These are phyloP conservation scores for Ambrosia artemisiifolia DNA, from an alignment of 129 eudicot species.

Conservation along the genomic window DNA sequence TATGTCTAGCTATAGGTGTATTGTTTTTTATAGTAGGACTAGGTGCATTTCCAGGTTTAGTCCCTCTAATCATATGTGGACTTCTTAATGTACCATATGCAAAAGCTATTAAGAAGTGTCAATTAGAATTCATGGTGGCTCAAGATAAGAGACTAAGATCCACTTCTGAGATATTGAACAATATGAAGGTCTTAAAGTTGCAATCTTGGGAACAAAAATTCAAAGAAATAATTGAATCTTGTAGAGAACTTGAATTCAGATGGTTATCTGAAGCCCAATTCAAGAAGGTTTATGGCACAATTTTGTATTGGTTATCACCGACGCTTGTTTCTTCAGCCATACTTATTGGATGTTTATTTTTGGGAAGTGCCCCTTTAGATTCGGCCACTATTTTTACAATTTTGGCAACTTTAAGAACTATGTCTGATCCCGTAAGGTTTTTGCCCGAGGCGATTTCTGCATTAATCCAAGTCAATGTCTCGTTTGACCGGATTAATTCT, in stretches of 20 bases:
- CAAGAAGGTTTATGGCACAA: constrained; percentile 37
- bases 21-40: constrained; percentile 50
- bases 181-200: constrained; percentile 81
- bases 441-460: constrained; percentile 68
- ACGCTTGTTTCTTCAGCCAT: constrained; percentile 56
- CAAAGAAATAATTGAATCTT: constrained; percentile 40
- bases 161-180: constrained; percentile 71
- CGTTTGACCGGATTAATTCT: constrained; percentile 57
- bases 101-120: constrained; percentile 53
- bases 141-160: constrained; percentile 69
- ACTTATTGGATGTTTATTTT: constrained; percentile 45
- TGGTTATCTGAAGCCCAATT: constrained; percentile 49
- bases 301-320: constrained; percentile 64
- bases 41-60: constrained; percentile 62
- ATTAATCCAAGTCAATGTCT: constrained; percentile 66
- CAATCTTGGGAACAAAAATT: constrained; percentile 83
- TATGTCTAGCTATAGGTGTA: constrained; percentile 47
- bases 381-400: constrained; percentile 69
- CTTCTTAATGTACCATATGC: constrained; percentile 69
- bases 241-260: constrained; percentile 45
- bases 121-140: constrained; percentile 47
- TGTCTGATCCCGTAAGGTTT: constrained; percentile 63
- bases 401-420: constrained; percentile 50
- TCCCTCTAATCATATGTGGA: constrained; percentile 54
- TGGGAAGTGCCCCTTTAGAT: constrained; percentile 52